Conservation (phyloP, 2,329 filamentous ascomycete genomes). For the Fusarium pseudocircinatum region DNA sequence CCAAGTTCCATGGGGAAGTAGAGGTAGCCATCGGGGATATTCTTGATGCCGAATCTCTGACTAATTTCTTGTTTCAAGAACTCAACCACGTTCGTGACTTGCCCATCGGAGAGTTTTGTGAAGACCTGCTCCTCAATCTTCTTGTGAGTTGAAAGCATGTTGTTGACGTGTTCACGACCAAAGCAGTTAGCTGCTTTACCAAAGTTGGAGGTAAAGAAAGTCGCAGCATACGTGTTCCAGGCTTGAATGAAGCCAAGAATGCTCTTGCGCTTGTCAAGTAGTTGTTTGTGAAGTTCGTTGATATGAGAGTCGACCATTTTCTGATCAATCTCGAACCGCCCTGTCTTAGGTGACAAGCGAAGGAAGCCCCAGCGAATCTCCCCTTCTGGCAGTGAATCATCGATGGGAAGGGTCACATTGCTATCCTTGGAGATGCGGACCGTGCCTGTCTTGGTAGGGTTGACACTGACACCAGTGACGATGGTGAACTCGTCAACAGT, state of each 20-base stretch:
- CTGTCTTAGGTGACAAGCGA: conserved; percentile 60
- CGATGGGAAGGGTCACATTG: conserved; percentile 29
- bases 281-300: conserved; percentile 66
- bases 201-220: conserved; percentile 64
- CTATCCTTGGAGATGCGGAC: conserved; percentile 51
- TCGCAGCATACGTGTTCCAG: conserved; percentile 63
- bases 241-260: conserved; percentile 57
- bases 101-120: conserved; percentile 42
- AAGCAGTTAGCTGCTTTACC: conserved; percentile 62
- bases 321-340: conserved; percentile 69
- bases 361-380: conserved; percentile 66
- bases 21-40: conserved; percentile 58
- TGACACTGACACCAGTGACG: conserved; percentile 66
- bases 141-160: conserved; percentile 60
- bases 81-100: conserved; percentile 58
- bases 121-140: conserved; percentile 61
- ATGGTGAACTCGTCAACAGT: conserved; percentile 64
- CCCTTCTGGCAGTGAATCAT: conserved; percentile 55
- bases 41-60: conserved; percentile 58
- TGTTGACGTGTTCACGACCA: conserved; percentile 61
- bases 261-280: conserved; percentile 62
- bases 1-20: conserved; percentile 58
- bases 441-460: conserved; percentile 60
- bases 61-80: conserved; percentile 63
- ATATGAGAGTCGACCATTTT: conserved; percentile 67